Evolutionary conservation across 2,329 filamentous ascomycete genomes (phyloP).

Genomic region (Scedosporium apiospermum): DNA sequence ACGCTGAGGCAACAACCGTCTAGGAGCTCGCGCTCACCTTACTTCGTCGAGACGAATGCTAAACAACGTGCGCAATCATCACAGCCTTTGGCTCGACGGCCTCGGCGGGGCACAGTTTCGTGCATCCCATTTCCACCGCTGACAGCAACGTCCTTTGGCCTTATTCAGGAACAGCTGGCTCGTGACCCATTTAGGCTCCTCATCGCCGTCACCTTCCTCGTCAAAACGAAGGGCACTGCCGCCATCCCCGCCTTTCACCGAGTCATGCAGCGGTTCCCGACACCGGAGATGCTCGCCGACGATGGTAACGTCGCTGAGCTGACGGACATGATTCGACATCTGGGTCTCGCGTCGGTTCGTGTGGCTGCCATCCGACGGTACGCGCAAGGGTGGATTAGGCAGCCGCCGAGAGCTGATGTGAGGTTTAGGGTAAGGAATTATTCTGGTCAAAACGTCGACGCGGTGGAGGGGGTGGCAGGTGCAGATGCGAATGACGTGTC

Average conservation of each 20-base stretch:
- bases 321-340: conserved; percentile 51
- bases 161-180: conserved; percentile 75
- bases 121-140: conserved; percentile 60
- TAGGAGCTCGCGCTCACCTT: conserved; percentile 19
- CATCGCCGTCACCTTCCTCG: conserved; percentile 75
- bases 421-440: conserved; percentile 46
- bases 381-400: conserved; percentile 56
- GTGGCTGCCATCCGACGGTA: conserved; percentile 60
- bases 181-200: conserved; percentile 70
- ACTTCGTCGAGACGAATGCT: conserved; percentile 17
- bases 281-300: conserved; percentile 49
- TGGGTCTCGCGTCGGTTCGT: conserved; percentile 63
- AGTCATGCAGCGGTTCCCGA: conserved; percentile 60
- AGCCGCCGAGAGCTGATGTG: conserved; percentile 49
- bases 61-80: conserved; percentile 7
- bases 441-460: conserved; percentile 22
- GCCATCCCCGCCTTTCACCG: conserved; percentile 68
- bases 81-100: conserved; percentile 18
- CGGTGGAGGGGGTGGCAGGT: neutral
- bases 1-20: neutral
- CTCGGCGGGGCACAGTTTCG: conserved; percentile 37
- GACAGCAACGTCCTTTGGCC: conserved; percentile 54
- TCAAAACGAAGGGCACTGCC: conserved; percentile 63
- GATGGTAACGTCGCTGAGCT: conserved; percentile 42
- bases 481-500: conserved; percentile 8